These are phyloP conservation scores for Musa troglodytarum DNA, from an alignment of 176 grass and related monocot species.

Conservation along the genomic window DNA sequence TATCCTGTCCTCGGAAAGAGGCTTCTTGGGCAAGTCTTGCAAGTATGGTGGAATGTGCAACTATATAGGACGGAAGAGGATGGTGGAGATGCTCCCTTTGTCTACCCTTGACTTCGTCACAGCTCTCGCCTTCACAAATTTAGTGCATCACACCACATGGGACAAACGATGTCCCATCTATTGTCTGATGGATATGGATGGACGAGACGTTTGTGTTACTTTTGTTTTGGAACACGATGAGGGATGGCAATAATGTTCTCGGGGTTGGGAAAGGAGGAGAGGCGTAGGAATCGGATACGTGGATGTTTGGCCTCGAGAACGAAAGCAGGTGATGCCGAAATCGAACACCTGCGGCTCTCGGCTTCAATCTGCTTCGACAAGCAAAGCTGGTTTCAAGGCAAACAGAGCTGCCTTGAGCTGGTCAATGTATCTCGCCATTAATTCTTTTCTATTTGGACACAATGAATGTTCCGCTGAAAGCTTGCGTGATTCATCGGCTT, in stretches of 20 bases:
- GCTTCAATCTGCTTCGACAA: background rate
- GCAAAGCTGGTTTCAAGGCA: background rate
- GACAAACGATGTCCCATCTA: background rate
- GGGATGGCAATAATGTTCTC: no score
- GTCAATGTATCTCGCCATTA: no score
- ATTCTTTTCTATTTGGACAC: no score
- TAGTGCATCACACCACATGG: background rate
- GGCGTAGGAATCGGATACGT: background rate
- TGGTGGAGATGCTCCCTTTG: background rate
- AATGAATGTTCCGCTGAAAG: no score
- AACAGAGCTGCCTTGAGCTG: background rate
- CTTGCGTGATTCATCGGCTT: no score
- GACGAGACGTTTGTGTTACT: background rate
- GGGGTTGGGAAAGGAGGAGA: no score
- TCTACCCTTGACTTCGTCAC: background rate
- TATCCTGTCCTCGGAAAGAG: background rate
- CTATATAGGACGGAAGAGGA: background rate
- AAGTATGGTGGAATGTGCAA: background rate
- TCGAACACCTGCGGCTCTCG: background rate
- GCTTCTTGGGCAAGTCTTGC: background rate
- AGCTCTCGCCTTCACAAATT: background rate
- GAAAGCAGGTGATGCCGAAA: background rate
- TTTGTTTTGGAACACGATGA: background rate
- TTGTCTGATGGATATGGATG: background rate
- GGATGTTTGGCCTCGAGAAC: constrained; percentile 3